Evolutionary conservation across 1,284 basidiomycete genomes (phyloP).

Genomic region (Microbotryum lychnidis-dioicae): DNA sequence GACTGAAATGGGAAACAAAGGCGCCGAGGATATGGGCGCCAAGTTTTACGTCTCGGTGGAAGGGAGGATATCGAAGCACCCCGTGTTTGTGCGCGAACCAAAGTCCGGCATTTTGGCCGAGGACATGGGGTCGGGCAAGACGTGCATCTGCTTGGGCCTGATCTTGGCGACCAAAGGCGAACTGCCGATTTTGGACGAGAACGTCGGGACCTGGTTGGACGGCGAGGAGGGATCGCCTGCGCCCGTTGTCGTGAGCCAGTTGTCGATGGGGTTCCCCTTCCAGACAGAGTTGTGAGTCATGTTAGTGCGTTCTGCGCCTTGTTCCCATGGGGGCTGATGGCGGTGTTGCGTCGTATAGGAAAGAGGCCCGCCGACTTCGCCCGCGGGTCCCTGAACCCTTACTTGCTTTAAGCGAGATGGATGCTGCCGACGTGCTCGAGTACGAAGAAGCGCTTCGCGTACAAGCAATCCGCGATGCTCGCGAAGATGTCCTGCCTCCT

Average conservation of each 20-base stretch:
- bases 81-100: slow-evolving; percentile 19
- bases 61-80: not conserved
- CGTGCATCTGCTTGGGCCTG: slow-evolving; percentile 41
- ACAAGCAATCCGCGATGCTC: slow-evolving; percentile 8
- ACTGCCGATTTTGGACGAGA: slow-evolving; percentile 3
- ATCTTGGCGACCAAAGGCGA: slow-evolving; percentile 36
- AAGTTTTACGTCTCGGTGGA: slow-evolving; percentile 3
- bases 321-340: no score
- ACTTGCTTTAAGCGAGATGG: slow-evolving; percentile 1
- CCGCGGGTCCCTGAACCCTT: slow-evolving; percentile 9
- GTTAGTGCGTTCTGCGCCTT: not conserved
- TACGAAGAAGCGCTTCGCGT: slow-evolving; percentile 5
- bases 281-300: slow-evolving; percentile 5
- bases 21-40: no score
- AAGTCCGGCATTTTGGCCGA: slow-evolving; percentile 37
- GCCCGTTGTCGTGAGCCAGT: slow-evolving; percentile 33
- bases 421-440: not conserved
- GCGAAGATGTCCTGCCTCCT: not conserved
- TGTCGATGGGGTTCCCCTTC: slow-evolving; percentile 36
- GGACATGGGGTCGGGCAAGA: slow-evolving; percentile 45
- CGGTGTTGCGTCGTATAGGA: not conserved
- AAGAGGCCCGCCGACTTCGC: not conserved
- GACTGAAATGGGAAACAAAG: no score
- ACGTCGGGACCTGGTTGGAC: no score
- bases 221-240: slow-evolving; percentile 26